Percentiles rank a stretch among this genome's conserved stretches.
These are phyloP conservation scores for Arabidopsis lyrata DNA, from an alignment of 441 rosid species.

Conservation along the genomic window DNA sequence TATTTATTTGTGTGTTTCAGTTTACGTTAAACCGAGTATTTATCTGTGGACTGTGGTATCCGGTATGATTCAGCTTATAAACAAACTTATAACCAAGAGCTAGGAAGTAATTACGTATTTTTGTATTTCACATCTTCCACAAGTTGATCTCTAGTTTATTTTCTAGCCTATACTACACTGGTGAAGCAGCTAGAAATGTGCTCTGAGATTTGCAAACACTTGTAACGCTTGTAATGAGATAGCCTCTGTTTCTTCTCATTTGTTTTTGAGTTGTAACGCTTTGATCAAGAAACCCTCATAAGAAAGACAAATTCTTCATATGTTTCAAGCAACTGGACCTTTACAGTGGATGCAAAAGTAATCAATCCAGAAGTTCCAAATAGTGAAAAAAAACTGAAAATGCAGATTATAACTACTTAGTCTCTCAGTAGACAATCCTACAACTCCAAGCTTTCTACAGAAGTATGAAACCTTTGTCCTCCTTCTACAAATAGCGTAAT, in stretches of 20 bases:
- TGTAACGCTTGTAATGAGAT: neutral
- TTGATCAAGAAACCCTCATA: neutral
- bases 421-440: neutral
- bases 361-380: slow-evolving; percentile 1
- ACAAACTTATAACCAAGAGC: slow-evolving; percentile 9
- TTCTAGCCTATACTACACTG: neutral
- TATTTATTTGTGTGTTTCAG: neutral
- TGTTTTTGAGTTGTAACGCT: neutral
- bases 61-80: neutral
- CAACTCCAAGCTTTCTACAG: slow-evolving; percentile 3
- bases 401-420: neutral
- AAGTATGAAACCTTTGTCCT: neutral
- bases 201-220: neutral
- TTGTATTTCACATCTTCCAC: slow-evolving; percentile 6
- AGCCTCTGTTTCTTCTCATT: neutral
- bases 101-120: neutral
- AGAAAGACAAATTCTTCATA: neutral
- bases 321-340: neutral
- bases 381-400: neutral
- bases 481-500: neutral
- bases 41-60: neutral
- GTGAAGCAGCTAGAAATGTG: slow-evolving; percentile 7
- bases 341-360: neutral
- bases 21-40: slow-evolving; percentile 1
- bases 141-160: neutral